Percentiles rank a stretch among this genome's conserved stretches.
Evolutionary conservation across 257 asterid species (phyloP).

Genomic region (Scutellaria minor): DNA sequence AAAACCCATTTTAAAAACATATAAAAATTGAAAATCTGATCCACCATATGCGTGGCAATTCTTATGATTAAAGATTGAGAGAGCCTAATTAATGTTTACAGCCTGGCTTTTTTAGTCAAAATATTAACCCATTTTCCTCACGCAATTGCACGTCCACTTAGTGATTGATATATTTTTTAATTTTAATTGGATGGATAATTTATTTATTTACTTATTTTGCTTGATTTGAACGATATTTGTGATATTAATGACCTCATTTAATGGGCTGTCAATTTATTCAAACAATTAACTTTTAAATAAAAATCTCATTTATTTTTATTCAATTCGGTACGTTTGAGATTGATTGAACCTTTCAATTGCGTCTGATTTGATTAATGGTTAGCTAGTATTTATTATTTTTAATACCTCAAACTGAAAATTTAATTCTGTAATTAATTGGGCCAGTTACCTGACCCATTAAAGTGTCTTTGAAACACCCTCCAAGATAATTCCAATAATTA

Average conservation of each 20-base stretch:
- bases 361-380: background rate
- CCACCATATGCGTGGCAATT: constrained; percentile 8
- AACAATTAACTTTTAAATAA: background rate
- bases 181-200: background rate
- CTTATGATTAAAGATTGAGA: constrained; percentile 13
- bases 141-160: constrained; percentile 23
- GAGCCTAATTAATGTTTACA: background rate
- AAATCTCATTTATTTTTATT: background rate
- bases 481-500: background rate
- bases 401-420: too few species aligned
- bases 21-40: background rate
- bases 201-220: background rate
- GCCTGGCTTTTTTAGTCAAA: background rate
- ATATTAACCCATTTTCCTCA: background rate
- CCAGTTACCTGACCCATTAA: background rate
- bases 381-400: background rate
- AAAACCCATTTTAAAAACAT: background rate
- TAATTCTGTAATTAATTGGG: background rate
- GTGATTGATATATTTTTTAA: background rate
- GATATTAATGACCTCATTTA: background rate
- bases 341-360: background rate
- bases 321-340: background rate
- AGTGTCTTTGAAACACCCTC: background rate
- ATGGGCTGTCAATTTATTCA: background rate
- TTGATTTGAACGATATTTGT: constrained; percentile 4